A percentile compares a stretch with the other conserved stretches of the same genome.
Conservation (phyloP, 148 eudicot species). For the Rhododendron ferrugineum region DNA sequence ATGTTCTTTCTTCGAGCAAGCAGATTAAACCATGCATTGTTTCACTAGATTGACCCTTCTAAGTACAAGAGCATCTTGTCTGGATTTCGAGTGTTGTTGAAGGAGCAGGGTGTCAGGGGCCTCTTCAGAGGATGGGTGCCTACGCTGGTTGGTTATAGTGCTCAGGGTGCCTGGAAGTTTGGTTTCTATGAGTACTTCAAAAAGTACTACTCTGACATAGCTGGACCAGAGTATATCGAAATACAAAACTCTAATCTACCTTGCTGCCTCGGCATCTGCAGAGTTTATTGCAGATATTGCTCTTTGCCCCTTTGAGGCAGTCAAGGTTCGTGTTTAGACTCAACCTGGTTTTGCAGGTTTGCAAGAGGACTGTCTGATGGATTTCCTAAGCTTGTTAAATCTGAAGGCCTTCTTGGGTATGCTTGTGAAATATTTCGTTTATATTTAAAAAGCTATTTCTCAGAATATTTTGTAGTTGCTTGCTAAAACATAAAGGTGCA, state of each 20-base stretch:
- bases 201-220: conserved; percentile 8
- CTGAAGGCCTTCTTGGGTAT: neutral
- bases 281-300: conserved; percentile 4
- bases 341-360: neutral
- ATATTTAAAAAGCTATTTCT: neutral
- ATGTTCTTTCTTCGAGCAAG: neutral
- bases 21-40: neutral
- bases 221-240: neutral
- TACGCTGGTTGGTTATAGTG: conserved; percentile 5
- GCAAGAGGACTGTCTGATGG: conserved; percentile 1
- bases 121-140: conserved; percentile 8
- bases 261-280: neutral
- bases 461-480: neutral
- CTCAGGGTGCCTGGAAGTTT: conserved; percentile 6
- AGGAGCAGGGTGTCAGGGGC: conserved; percentile 2
- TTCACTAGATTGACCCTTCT: neutral
- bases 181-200: conserved; percentile 6
- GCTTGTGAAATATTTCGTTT: neutral
- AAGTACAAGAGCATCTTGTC: conserved; percentile 1
- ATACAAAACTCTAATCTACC: conserved; percentile 6
- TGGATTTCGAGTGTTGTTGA: neutral
- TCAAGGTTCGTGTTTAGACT: conserved; percentile 4
- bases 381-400: neutral
- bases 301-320: conserved; percentile 7
- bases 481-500: neutral